Evolutionary conservation across 768 basidiomycete species (phyloP).

Genomic region (Boletus rubroflammeus): DNA sequence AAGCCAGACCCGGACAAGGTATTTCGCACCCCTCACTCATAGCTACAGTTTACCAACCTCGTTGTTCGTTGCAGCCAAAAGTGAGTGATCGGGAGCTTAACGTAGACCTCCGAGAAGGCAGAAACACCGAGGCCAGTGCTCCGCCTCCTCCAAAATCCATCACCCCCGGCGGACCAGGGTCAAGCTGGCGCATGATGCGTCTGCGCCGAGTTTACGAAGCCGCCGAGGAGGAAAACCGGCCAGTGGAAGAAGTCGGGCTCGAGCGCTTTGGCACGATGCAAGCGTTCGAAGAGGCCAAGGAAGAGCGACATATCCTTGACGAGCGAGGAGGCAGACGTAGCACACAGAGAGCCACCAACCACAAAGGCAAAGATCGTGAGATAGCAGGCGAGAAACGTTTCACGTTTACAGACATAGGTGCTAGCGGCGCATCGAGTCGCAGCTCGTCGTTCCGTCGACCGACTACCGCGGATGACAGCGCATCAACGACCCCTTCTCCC

Average conservation of each 20-base stretch:
- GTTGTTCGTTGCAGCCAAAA: conserved; percentile 42
- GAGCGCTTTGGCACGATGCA: conserved; percentile 86
- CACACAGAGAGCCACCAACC: conserved; percentile 33
- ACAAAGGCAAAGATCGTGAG: conserved; percentile 38
- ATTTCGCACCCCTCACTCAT: neutral
- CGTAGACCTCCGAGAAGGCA: conserved; percentile 47
- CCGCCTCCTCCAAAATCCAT: conserved; percentile 43
- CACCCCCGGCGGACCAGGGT: conserved; percentile 87
- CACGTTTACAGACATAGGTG: conserved; percentile 64
- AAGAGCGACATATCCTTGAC: conserved; percentile 83
- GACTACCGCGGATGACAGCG: conserved; percentile 52
- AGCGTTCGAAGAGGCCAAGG: conserved; percentile 84
- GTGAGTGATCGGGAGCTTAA: conserved; percentile 65
- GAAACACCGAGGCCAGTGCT: conserved; percentile 37
- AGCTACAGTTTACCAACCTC: conserved; percentile 3
- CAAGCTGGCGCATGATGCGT: conserved; percentile 98
- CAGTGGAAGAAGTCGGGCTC: conserved; percentile 74
- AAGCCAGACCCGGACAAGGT: conserved; percentile 74
- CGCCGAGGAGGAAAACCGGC: conserved; percentile 75
- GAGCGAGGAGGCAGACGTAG: conserved; percentile 63
- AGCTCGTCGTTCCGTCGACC: conserved; percentile 88
- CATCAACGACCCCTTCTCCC: conserved; percentile 56
- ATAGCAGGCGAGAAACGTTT: conserved; percentile 48
- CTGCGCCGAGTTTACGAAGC: conserved; percentile 86
- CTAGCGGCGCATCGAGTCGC: conserved; percentile 68